phyloP scores from a whole-genome alignment of 192 early-diverging fungal species.

The Coemansia umbellata region DNA sequence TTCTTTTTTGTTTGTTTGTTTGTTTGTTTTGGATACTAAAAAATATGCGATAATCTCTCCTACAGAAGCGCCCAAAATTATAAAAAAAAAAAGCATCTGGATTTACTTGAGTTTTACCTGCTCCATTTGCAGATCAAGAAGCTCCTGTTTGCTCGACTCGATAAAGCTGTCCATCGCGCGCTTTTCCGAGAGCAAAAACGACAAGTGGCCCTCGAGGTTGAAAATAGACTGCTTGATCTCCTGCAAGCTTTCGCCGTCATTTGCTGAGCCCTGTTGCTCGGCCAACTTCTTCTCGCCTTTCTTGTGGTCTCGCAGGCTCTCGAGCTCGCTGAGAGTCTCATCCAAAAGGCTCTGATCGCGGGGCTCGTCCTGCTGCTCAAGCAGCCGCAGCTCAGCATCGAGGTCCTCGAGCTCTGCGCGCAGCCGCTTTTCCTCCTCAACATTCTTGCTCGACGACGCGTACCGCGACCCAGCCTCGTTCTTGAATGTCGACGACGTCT shows the following conservation, averaged over 20 bases:
- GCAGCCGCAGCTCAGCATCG: slow-evolving; percentile 23
- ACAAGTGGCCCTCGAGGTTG: slow-evolving; percentile 41
- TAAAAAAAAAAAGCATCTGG: background rate
- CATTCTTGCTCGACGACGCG: slow-evolving; percentile 40
- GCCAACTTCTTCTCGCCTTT: slow-evolving; percentile 15
- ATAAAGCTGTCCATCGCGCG: slow-evolving; percentile 46
- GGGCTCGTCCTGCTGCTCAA: background rate
- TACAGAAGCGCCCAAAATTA: background rate
- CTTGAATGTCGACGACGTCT: slow-evolving; percentile 46
- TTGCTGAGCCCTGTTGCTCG: background rate
- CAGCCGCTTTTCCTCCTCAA: slow-evolving; percentile 42
- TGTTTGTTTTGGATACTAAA: no score
- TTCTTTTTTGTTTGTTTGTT: no score
- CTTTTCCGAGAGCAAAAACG: slow-evolving; percentile 38
- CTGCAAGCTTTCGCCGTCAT: slow-evolving; percentile 22
- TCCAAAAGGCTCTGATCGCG: slow-evolving; percentile 5
- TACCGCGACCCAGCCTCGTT: slow-evolving; percentile 41
- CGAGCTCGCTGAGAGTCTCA: slow-evolving; percentile 25
- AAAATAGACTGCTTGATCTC: slow-evolving; percentile 44
- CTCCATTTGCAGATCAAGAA: slow-evolving; percentile 43
- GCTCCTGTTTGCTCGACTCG: slow-evolving; percentile 24
- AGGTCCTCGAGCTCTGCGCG: slow-evolving; percentile 40
- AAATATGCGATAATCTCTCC: background rate
- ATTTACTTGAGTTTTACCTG: slow-evolving; percentile 28
- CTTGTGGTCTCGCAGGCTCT: slow-evolving; percentile 27